These are phyloP conservation scores for Pichia pseudocactophila DNA, from an alignment of 805 yeast species.

Conservation along the genomic window DNA sequence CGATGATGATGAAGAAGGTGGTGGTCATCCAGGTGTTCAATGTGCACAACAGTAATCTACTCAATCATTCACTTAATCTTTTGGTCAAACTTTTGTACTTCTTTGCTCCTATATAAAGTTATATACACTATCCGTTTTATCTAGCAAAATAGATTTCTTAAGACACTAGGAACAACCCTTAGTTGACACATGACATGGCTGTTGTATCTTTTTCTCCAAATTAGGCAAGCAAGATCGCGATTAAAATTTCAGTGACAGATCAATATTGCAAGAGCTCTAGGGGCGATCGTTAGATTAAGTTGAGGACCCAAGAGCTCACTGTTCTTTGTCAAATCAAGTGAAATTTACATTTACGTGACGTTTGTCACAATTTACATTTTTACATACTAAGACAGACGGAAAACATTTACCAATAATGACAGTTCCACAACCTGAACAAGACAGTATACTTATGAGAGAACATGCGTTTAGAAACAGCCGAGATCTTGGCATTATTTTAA, in stretches of 20 bases:
- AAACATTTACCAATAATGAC: slow-evolving; percentile 16
- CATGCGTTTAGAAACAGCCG: slow-evolving; percentile 25
- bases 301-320: too few species aligned
- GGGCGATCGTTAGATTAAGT: too few species aligned
- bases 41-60: slow-evolving; percentile 76
- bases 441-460: slow-evolving; percentile 27
- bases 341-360: too few species aligned
- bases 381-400: too few species aligned
- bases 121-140: neutral
- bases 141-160: neutral
- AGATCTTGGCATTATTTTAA: slow-evolving; percentile 20
- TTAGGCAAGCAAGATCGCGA: too few species aligned
- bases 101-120: neutral
- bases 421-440: slow-evolving; percentile 27
- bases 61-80: neutral
- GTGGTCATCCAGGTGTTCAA: slow-evolving; percentile 69
- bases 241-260: too few species aligned
- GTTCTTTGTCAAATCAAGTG: too few species aligned
- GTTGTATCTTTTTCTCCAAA: too few species aligned
- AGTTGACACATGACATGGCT: too few species aligned
- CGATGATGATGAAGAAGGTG: slow-evolving; percentile 47
- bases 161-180: too few species aligned
- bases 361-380: too few species aligned
- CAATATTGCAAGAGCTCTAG: too few species aligned
- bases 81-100: neutral